A percentile compares a stretch with the other conserved stretches of the same genome.
Evolutionary conservation across 2,329 filamentous ascomycete species (phyloP).

Genomic region (Metarhizium brunneum): DNA sequence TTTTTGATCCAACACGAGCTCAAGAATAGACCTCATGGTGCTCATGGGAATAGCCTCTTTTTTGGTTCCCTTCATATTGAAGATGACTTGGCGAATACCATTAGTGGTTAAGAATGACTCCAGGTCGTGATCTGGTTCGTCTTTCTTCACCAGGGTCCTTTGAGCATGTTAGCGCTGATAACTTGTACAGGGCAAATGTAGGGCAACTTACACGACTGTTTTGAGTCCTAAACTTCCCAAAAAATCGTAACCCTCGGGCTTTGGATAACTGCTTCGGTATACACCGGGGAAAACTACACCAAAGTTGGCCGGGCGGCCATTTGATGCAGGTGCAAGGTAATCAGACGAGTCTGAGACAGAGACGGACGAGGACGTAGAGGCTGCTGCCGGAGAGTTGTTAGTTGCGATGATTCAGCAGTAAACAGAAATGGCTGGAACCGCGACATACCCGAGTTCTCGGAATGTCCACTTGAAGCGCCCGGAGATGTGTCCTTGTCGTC

Average conservation of each 20-base stretch:
- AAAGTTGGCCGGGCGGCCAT: conserved; percentile 58
- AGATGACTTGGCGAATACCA: conserved; percentile 62
- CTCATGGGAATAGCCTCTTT: conserved; percentile 58
- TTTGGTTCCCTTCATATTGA: conserved; percentile 83
- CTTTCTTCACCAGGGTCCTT: conserved; percentile 56
- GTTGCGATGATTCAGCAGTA: neutral
- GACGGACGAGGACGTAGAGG: neutral
- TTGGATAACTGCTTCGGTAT: conserved; percentile 76
- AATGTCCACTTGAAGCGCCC: neutral
- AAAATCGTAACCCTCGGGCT: conserved; percentile 59
- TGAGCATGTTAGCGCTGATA: conserved; percentile 7
- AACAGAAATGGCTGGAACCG: no score
- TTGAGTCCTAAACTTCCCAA: conserved; percentile 60
- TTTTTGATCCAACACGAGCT: conserved; percentile 57
- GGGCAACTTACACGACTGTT: conserved; percentile 60
- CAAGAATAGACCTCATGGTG: conserved; percentile 63
- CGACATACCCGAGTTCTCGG: conserved; percentile 3
- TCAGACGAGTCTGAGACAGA: conserved; percentile 6
- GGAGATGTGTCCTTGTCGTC: conserved; percentile 10
- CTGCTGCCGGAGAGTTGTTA: neutral
- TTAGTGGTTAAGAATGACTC: conserved; percentile 54
- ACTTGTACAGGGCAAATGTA: conserved; percentile 3
- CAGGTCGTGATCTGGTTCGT: conserved; percentile 42
- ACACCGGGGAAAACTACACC: conserved; percentile 64
- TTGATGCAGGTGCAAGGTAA: conserved; percentile 13